Evolutionary conservation across 805 yeast genomes (phyloP).

Genomic region (Lipomyces anomalus): DNA sequence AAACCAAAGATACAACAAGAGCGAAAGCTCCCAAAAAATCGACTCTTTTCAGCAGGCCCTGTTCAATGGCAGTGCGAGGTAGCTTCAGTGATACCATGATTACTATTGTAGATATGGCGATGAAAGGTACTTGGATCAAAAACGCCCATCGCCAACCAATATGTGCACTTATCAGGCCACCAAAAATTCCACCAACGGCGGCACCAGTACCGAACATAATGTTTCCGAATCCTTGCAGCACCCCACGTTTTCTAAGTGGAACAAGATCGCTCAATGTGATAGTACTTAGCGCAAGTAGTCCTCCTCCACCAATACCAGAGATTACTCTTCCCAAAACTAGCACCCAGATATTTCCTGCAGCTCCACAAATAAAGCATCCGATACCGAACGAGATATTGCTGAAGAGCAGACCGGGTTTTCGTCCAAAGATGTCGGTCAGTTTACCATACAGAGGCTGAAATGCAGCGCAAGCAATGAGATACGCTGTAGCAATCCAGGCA

Average conservation of each 20-base stretch:
- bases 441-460: constrained; percentile 75
- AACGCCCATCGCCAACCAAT: constrained; percentile 50
- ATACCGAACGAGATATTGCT: constrained; percentile 44
- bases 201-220: constrained; percentile 63
- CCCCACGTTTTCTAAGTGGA: constrained; percentile 59
- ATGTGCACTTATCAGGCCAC: constrained; percentile 41
- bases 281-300: constrained; percentile 60
- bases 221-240: constrained; percentile 65
- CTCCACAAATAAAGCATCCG: constrained; percentile 52
- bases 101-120: constrained; percentile 62
- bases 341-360: constrained; percentile 18
- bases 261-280: constrained; percentile 65
- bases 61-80: constrained; percentile 33
- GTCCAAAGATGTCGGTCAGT: constrained; percentile 53
- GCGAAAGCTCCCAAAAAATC: constrained; percentile 61
- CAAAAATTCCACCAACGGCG: constrained; percentile 46
- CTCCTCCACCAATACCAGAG: constrained; percentile 77
- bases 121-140: constrained; percentile 34
- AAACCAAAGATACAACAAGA: constrained; percentile 52
- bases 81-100: constrained; percentile 52
- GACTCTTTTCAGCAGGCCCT: constrained; percentile 43
- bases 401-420: constrained; percentile 39
- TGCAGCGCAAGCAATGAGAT: constrained; percentile 63
- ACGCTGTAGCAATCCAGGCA: constrained; percentile 72
- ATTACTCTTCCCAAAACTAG: constrained; percentile 44